Percentiles rank a stretch among this genome's conserved stretches.
Conservation (phyloP, 345 rosid genomes). For the Rubroshorea leprosula region DNA sequence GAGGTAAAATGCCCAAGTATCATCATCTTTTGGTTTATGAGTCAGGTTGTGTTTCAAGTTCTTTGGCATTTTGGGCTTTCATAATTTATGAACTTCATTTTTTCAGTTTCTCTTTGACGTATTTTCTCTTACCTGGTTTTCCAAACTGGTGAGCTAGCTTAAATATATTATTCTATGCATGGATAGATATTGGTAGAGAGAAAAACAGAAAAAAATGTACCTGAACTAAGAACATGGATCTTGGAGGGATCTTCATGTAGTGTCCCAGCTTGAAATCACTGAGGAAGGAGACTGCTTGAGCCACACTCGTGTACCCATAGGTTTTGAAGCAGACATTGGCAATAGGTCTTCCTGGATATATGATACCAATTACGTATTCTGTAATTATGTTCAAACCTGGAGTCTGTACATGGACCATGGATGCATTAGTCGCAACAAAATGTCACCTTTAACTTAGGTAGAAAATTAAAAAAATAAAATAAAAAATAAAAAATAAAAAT, state of each 20-base stretch:
- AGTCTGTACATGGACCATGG: slow-evolving; percentile 37
- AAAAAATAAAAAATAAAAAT: too few species aligned
- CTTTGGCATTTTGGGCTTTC: too few species aligned
- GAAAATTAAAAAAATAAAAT: too few species aligned
- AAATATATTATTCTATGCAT: too few species aligned
- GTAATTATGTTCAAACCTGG: slow-evolving; percentile 89
- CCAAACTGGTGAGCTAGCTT: too few species aligned
- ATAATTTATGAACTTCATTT: too few species aligned
- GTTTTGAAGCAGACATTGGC: slow-evolving; percentile 91
- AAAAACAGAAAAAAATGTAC: slow-evolving; percentile 23
- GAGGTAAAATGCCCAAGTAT: too few species aligned
- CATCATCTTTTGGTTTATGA: too few species aligned
- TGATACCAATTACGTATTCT: slow-evolving; percentile 81
- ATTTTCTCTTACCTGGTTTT: too few species aligned
- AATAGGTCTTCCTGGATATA: slow-evolving; percentile 79
- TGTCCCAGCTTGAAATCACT: slow-evolving; percentile 92
- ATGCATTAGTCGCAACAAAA: slow-evolving; percentile 1
- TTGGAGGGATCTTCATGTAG: slow-evolving; percentile 95
- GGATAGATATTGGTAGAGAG: too few species aligned
- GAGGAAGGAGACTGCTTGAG: slow-evolving; percentile 86
- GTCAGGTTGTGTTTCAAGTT: too few species aligned
- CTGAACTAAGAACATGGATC: slow-evolving; percentile 98
- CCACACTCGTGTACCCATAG: slow-evolving; percentile 86
- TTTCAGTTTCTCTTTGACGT: too few species aligned
- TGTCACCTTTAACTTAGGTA: not conserved